A percentile compares a stretch with the other conserved stretches of the same genome.
Evolutionary conservation across 139 green algal genomes (phyloP).

Genomic region (Mesotaenium endlicherianum): DNA sequence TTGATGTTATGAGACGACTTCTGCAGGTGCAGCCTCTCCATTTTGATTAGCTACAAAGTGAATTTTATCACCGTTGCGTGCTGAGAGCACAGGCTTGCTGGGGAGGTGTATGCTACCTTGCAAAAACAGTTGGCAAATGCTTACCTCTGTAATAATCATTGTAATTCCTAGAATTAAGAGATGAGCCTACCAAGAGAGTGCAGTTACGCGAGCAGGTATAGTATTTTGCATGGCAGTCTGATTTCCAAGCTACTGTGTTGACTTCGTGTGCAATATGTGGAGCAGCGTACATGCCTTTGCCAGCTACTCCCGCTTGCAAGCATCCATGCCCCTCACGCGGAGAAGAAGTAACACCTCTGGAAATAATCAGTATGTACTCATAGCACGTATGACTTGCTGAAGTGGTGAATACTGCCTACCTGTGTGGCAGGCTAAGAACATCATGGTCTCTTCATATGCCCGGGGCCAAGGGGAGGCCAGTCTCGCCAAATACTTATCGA

Average conservation of each 20-base stretch:
- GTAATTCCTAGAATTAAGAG: too few species aligned
- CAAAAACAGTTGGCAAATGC: background rate
- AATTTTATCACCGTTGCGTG: background rate
- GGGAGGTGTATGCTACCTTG: background rate
- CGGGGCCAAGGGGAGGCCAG: conserved; percentile 68
- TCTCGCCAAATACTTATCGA: conserved; percentile 89
- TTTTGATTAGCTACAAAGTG: background rate
- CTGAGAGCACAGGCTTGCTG: background rate
- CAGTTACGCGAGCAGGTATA: background rate
- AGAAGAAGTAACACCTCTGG: too few species aligned
- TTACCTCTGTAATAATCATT: too few species aligned
- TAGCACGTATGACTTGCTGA: background rate
- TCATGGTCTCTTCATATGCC: conserved; percentile 90
- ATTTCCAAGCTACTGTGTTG: background rate
- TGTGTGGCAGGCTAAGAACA: conserved; percentile 85
- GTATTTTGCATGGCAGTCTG: background rate
- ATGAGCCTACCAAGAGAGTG: too few species aligned
- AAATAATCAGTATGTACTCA: background rate
- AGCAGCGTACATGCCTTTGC: background rate
- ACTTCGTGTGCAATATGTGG: background rate
- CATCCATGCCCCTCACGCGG: too few species aligned
- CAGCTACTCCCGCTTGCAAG: background rate
- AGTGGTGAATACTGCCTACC: background rate
- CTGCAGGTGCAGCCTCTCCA: conserved; percentile 36
- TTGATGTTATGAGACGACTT: conserved; percentile 92